Conservation (phyloP, 495 filamentous ascomycete genomes). For the Jackrogersella minutella region DNA sequence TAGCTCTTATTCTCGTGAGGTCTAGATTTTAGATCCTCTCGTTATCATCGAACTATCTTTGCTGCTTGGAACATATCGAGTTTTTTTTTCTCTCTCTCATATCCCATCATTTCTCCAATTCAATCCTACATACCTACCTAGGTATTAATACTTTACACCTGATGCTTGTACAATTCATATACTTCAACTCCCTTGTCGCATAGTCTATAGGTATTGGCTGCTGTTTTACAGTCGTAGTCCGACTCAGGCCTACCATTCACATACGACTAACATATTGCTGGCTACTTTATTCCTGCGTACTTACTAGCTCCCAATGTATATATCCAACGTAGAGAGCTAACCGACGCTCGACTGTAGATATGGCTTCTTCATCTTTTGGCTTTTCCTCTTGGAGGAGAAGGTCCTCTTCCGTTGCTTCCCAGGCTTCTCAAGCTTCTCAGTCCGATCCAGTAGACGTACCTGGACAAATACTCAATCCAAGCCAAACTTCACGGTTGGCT, state of each 20-base stretch:
- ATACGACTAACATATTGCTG: constrained; percentile 21
- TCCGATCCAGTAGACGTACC: constrained; percentile 42
- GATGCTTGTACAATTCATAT: constrained; percentile 8
- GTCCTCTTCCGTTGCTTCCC: constrained; percentile 45
- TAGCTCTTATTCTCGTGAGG: constrained; percentile 16
- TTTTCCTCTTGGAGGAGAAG: constrained; percentile 53
- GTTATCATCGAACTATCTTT: constrained; percentile 36
- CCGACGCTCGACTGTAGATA: constrained; percentile 30
- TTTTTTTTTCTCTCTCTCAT: constrained; percentile 29
- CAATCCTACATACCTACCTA: constrained; percentile 5
- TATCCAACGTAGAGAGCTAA: constrained; percentile 22
- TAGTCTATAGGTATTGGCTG: constrained; percentile 16
- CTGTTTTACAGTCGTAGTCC: constrained; percentile 20
- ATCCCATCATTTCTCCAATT: constrained; percentile 14
- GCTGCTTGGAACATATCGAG: neutral
- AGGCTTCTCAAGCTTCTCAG: too few species aligned
- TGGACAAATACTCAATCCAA: constrained; percentile 22
- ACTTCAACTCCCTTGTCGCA: constrained; percentile 4
- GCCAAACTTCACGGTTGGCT: constrained; percentile 20
- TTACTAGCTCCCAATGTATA: constrained; percentile 16
- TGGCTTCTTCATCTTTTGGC: constrained; percentile 49
- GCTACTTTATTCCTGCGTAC: constrained; percentile 22
- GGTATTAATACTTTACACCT: constrained; percentile 1
- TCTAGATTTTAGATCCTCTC: constrained; percentile 34
- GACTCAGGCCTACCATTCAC: neutral